Percentiles rank a stretch among this genome's conserved stretches.
Conservation (phyloP, 352 stramenopile species). For the Pilasporangium apinafurcum region DNA sequence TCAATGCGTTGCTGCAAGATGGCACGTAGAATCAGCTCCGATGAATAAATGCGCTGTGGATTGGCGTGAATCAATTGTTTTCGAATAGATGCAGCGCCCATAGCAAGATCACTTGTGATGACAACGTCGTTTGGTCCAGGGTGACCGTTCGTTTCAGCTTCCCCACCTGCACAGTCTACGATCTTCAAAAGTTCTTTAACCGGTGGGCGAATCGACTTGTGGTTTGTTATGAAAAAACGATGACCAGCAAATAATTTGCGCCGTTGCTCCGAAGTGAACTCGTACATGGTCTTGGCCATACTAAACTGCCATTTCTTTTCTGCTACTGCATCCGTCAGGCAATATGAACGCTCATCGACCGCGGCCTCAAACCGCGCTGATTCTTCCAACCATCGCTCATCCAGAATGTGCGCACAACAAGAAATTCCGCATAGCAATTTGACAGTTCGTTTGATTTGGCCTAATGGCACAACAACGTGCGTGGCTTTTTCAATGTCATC, state of each 20-base stretch:
- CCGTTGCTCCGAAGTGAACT: constrained; percentile 11
- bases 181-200: constrained; percentile 44
- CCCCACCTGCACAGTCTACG: constrained; percentile 38
- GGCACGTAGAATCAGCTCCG: constrained; percentile 38
- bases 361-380: constrained; percentile 19
- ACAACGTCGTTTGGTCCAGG: constrained; percentile 25
- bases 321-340: constrained; percentile 25
- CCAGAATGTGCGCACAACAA: constrained; percentile 42
- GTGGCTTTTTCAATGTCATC: constrained; percentile 32
- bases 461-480: constrained; percentile 35
- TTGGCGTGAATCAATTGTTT: constrained; percentile 24
- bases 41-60: constrained; percentile 23
- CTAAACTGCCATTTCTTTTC: constrained; percentile 48
- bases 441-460: constrained; percentile 46
- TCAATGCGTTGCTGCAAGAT: constrained; percentile 35
- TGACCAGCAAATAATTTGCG: constrained; percentile 18
- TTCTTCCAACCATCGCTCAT: constrained; percentile 36
- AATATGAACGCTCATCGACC: constrained; percentile 29
- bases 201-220: constrained; percentile 46
- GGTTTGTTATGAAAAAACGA: constrained; percentile 39
- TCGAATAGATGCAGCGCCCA: constrained; percentile 21
- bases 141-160: constrained; percentile 20
- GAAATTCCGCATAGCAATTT: constrained; percentile 56
- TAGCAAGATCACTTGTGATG: constrained; percentile 30
- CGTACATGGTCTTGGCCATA: constrained; percentile 41